Conservation (phyloP, 768 basidiomycete genomes). For the Podaxis pistillaris region DNA sequence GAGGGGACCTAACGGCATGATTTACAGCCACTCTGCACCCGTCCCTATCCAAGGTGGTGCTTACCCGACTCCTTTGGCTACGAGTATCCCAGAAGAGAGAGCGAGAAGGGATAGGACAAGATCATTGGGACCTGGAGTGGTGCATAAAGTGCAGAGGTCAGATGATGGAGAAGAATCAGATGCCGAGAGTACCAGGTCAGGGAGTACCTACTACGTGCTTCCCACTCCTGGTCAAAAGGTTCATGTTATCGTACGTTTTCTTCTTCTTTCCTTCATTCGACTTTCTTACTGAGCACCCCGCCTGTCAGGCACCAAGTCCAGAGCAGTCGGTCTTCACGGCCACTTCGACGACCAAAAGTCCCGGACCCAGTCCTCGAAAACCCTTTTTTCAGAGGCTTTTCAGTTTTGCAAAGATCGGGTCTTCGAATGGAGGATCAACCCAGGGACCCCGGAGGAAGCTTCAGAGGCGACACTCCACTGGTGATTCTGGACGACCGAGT, state of each 20-base stretch:
- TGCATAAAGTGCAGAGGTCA: conserved; percentile 13
- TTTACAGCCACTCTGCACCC: conserved; percentile 69
- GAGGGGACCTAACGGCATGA: conserved; percentile 58
- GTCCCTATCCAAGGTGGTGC: conserved; percentile 29
- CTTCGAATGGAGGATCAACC: conserved; percentile 30
- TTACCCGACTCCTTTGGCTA: conserved; percentile 42
- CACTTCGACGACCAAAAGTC: conserved; percentile 58
- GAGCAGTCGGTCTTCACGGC: conserved; percentile 55
- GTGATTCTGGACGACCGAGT: conserved; percentile 23
- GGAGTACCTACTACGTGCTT: conserved; percentile 74
- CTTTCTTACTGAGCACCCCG: conserved; percentile 19
- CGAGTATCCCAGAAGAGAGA: conserved; percentile 34
- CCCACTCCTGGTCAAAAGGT: conserved; percentile 73
- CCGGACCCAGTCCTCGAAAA: conserved; percentile 47
- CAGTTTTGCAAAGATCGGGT: conserved; percentile 41
- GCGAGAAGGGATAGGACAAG: conserved; percentile 18
- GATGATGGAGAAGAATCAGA: conserved; percentile 21
- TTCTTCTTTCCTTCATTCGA: conserved; percentile 15
- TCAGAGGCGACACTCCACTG: conserved; percentile 52
- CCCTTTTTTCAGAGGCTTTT: conserved; percentile 62
- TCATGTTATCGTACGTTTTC: conserved; percentile 63
- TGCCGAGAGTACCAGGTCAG: conserved; percentile 48
- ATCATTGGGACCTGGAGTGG: conserved; percentile 19
- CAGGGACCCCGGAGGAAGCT: conserved; percentile 34
- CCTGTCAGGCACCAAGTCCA: conserved; percentile 37